Percentiles rank a stretch among this genome's conserved stretches.
Evolutionary conservation across 768 basidiomycete species (phyloP).

Genomic region (Daedaleopsis nitida): DNA sequence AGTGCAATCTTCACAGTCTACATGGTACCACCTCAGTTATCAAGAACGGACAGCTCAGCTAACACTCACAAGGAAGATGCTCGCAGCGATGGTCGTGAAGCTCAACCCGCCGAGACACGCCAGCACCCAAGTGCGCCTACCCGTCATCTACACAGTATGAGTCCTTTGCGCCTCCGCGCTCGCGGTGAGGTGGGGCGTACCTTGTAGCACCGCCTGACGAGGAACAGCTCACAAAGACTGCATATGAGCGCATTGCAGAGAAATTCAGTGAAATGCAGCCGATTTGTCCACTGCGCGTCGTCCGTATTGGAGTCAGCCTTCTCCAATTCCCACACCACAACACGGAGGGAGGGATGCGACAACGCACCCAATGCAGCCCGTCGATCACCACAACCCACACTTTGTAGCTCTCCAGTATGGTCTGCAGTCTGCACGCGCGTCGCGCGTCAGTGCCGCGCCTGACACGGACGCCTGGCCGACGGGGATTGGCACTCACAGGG

Average conservation of each 20-base stretch:
- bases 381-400: constrained; percentile 28
- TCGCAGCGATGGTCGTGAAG: constrained; percentile 38
- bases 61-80: constrained; percentile 39
- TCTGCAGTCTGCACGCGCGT: constrained; percentile 25
- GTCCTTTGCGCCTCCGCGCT: too few relatives aligned
- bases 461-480: neutral
- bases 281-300: constrained; percentile 33
- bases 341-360: neutral
- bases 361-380: constrained; percentile 23
- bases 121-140: constrained; percentile 39
- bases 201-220: constrained; percentile 55
- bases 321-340: neutral
- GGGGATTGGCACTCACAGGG: constrained; percentile 43
- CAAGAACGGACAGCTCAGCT: neutral
- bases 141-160: constrained; percentile 39
- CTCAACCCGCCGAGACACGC: constrained; percentile 37
- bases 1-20: constrained; percentile 18
- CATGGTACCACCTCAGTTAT: neutral
- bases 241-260: constrained; percentile 51
- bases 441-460: neutral
- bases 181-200: constrained; percentile 27
- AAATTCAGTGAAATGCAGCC: constrained; percentile 46
- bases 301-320: too few relatives aligned
- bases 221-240: constrained; percentile 49
- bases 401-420: constrained; percentile 29